Evolutionary conservation across 495 filamentous ascomycete species (phyloP).

Genomic region (Penicillium roqueforti): DNA sequence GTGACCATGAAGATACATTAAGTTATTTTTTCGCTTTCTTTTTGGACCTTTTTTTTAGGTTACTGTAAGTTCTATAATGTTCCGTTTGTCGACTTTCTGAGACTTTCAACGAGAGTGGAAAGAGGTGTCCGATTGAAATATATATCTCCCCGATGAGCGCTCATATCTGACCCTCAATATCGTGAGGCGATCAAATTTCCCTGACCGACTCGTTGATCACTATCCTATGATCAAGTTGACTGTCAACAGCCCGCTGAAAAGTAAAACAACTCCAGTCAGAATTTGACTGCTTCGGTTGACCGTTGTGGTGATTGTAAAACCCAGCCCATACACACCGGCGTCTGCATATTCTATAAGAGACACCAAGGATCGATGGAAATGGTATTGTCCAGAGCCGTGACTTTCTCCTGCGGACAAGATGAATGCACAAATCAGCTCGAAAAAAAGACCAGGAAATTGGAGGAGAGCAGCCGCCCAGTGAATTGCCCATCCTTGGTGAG

Average conservation of each 20-base stretch:
- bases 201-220: not conserved
- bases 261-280: not conserved
- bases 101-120: not conserved
- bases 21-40: not conserved
- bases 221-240: not conserved
- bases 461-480: not conserved
- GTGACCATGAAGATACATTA: not conserved
- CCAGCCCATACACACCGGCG: not conserved
- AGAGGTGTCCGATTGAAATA: slow-evolving; percentile 6
- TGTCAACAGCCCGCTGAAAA: not conserved
- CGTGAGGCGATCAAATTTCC: slow-evolving; percentile 1
- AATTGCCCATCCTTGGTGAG: not conserved
- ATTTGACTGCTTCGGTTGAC: not conserved
- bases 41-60: not conserved
- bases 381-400: not conserved
- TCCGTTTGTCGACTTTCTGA: not conserved
- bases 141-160: not conserved
- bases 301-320: not conserved
- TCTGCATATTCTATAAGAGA: slow-evolving; percentile 4
- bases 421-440: not conserved
- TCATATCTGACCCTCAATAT: slow-evolving; percentile 4
- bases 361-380: not conserved
- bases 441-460: not conserved
- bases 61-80: slow-evolving; percentile 1
- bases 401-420: not conserved